Base-by-base conservation (phyloP, 352 stramenopile species). In the Saprolegnia parasitica region DNA sequence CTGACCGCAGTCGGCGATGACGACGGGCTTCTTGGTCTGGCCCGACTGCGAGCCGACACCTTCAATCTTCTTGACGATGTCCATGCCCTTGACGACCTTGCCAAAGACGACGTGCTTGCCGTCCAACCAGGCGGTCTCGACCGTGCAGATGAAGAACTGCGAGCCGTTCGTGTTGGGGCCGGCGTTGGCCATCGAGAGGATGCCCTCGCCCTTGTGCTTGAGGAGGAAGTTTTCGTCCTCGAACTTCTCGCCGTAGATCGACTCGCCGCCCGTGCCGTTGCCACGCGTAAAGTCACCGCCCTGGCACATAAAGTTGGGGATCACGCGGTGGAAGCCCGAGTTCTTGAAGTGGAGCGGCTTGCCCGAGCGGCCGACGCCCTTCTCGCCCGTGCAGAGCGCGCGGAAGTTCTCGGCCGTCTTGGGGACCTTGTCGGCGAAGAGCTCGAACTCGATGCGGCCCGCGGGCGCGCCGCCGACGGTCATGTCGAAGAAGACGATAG, bases 51-150 rank as follows among this genome's bases (percentile, higher is more conserved):
- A 97, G 75, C 97, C 97, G 52, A 99, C 84, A 5, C 50, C 56
- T 81, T 99, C 98, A 67, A 99, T 99, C 65, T 78, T 87, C 76
- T 98, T 95, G n/a, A 99, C 93, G 64, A 99, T 82, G 74, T 99
- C 95, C 83, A 99, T 93, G 72, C 97, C 97, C 60, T 98, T 86
- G 40, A 96, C 75, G 32, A 99, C 94, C 62, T 96, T 96, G 72
- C 97, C 98, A 77, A 99, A 97, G 37, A 97, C 90, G 23, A 97
- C 88, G 78, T 97, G 90, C 76, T 93, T 91, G 73, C 88, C 90
- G 74, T 97, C 90, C 71, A 97, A 77, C 89, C 89, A 96, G 68
- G 84, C 81, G 57, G 90, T 97, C 78, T 90, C 79, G 42, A 93
- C 90, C 37, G 88, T 97, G 81, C 86, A 95, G 64, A 99, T 96